phyloP scores from a whole-genome alignment of 441 rosid species.

The Daphne laureola region DNA sequence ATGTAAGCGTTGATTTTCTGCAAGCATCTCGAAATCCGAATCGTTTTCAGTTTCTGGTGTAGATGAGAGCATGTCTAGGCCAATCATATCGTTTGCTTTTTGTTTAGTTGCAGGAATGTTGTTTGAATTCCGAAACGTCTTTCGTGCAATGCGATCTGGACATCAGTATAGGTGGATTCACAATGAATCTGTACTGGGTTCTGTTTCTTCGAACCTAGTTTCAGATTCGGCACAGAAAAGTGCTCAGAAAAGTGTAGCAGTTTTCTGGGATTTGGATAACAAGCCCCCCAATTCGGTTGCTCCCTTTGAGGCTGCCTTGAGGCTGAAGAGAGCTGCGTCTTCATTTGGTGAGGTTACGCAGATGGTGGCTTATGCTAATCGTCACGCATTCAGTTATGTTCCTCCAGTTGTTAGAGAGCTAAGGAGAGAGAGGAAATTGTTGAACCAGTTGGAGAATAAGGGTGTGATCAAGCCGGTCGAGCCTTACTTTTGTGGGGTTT shows the following conservation, averaged over 20 bases:
- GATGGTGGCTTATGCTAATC: conserved; percentile 64
- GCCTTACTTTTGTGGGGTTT: conserved; percentile 59
- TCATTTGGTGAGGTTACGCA: conserved; percentile 52
- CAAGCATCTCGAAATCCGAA: no score
- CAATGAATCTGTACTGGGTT: conserved; percentile 19
- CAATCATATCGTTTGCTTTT: no score
- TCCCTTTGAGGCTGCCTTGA: conserved; percentile 65
- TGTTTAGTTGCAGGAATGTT: conserved; percentile 8
- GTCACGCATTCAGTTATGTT: conserved; percentile 49
- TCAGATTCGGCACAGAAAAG: conserved; percentile 16
- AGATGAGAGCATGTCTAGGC: no score
- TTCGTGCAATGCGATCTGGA: conserved; percentile 1
- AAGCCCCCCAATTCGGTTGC: conserved; percentile 62
- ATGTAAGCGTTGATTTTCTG: no score
- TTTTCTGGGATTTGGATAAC: conserved; percentile 86
- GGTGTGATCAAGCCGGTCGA: conserved; percentile 47
- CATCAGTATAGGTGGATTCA: conserved; percentile 18
- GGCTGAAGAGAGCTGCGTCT: conserved; percentile 54
- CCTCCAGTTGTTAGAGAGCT: conserved; percentile 46
- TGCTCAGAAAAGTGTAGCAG: conserved; percentile 32
- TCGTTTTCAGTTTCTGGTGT: no score
- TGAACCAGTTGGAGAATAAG: conserved; percentile 51
- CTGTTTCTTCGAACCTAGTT: conserved; percentile 19
- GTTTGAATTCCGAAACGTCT: conserved; percentile 13
- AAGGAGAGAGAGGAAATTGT: conserved; percentile 44